A percentile compares a stretch with the other conserved stretches of the same genome.
Conservation (phyloP, 306 rosid species). For the Purshia tridentata region DNA sequence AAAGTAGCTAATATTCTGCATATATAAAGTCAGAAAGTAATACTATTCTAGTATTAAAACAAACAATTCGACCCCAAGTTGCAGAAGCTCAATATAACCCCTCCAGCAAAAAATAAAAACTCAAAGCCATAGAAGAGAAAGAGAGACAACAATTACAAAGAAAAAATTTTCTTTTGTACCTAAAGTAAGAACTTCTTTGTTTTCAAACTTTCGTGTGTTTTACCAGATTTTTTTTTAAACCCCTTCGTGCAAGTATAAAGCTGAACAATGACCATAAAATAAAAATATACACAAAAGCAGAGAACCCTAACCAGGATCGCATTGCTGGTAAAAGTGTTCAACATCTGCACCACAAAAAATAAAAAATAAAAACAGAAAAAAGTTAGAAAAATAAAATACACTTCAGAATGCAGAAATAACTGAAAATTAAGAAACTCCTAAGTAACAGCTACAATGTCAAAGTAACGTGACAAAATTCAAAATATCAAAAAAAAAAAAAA, state of each 20-base stretch:
- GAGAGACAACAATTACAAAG: not conserved
- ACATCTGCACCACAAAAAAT: constrained; percentile 48
- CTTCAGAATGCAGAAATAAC: not conserved
- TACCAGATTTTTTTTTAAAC: not conserved
- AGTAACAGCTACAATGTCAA: not conserved
- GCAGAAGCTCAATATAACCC: constrained; percentile 1
- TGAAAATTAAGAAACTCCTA: constrained; percentile 4
- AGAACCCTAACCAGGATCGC: constrained; percentile 69
- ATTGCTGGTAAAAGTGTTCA: constrained; percentile 52
- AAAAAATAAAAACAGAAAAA: not conserved
- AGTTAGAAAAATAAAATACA: not conserved
- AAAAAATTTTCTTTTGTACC: not conserved
- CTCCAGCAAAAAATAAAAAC: not conserved
- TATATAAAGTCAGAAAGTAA: not conserved
- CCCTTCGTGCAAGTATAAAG: not conserved
- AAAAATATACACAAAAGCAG: not conserved
- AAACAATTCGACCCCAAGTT: not conserved
- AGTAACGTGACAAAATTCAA: not conserved
- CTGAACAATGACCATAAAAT: not conserved
- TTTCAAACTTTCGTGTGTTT: too few species aligned
- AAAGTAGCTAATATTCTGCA: not conserved
- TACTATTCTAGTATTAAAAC: not conserved
- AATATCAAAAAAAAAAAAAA: not conserved
- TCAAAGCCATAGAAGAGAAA: not conserved
- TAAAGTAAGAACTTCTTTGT: too few species aligned